phyloP scores from a whole-genome alignment of 169 alveolate species.

The Cryptosporidium tyzzeri region DNA sequence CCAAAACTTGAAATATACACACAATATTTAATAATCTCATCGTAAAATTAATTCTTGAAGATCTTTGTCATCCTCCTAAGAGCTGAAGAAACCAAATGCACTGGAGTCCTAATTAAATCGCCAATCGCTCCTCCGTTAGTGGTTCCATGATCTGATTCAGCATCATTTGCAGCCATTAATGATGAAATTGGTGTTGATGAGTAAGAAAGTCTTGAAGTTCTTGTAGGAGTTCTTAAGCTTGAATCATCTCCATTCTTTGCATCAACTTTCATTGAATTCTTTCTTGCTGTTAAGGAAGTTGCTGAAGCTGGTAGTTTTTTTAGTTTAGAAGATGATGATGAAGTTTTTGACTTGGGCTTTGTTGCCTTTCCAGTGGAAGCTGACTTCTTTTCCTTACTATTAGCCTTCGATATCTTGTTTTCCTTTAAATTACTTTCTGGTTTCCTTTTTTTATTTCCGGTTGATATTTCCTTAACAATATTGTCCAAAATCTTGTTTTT shows the following conservation, averaged over 20 bases:
- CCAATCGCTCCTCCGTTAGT: constrained; percentile 28
- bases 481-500: constrained; percentile 43
- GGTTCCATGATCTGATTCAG: not conserved
- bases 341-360: not conserved
- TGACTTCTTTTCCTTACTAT: constrained; percentile 3
- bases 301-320: constrained; percentile 55
- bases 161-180: not conserved
- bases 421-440: not conserved
- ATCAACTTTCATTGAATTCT: constrained; percentile 13
- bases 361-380: not conserved
- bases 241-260: not conserved
- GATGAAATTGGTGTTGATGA: constrained; percentile 12
- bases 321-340: constrained; percentile 12
- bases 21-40: not conserved
- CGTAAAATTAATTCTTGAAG: constrained; percentile 36
- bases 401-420: not conserved
- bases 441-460: not conserved
- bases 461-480: constrained; percentile 2
- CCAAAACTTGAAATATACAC: not conserved
- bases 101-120: constrained; percentile 69
- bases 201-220: constrained; percentile 15
- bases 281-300: constrained; percentile 44
- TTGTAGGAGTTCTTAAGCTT: constrained; percentile 33
- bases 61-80: constrained; percentile 41
- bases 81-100: constrained; percentile 63